Evolutionary conservation across 2,329 filamentous ascomycete genomes (phyloP), one percentile per base, ranked within the genome.

Genomic region (Claviceps arundinis): DNA sequence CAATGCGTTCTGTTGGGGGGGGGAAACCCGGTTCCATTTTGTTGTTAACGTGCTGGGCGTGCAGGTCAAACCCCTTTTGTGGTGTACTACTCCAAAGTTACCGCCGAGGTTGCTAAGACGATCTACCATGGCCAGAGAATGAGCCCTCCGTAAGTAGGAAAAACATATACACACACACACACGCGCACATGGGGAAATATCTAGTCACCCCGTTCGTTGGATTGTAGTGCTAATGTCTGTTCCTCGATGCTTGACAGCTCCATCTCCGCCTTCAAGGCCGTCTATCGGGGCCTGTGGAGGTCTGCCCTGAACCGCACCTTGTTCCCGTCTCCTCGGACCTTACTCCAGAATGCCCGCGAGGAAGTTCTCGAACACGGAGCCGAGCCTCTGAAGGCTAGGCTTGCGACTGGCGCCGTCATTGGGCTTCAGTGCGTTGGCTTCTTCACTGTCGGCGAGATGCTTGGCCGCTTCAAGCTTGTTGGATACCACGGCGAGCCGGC

Each of bases 391-490:
- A 75, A 72, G 59, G 76, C 81, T 60, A 84, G 95, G 70, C 68
- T 91, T 61, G 78, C 79, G 52, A 72, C 85, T 51, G 85, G 78
- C 55, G 87, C 86, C 61, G 86, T 98, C 55, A 74, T 96, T 56
- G 72, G 77, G 47, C 90, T 90, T 52, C 91, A 98, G 74, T 79
- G 89, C 49, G 73, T 98, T 60, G 93, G 93, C 56, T 98, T 98
- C 81, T 98, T 97, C 80, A 94, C 90, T 56, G 81, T 97, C 52
- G 93, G 93, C 59, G 90, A 97, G 79, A 97, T 98, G 70, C 83
- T 98, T 64, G 93, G 93, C 64, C 81, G 90, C 65, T 82, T 93
- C 75, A 97, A 98, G 85, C 70, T 98, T 61, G 78, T 98, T 62
- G 93, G 93, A 58, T 98, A 98, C 79, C 80, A 79, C 70, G 86